Percentiles rank a stretch among this genome's conserved stretches.
Conservation (phyloP, 2,329 filamentous ascomycete genomes). For the Cadophora sp. region DNA sequence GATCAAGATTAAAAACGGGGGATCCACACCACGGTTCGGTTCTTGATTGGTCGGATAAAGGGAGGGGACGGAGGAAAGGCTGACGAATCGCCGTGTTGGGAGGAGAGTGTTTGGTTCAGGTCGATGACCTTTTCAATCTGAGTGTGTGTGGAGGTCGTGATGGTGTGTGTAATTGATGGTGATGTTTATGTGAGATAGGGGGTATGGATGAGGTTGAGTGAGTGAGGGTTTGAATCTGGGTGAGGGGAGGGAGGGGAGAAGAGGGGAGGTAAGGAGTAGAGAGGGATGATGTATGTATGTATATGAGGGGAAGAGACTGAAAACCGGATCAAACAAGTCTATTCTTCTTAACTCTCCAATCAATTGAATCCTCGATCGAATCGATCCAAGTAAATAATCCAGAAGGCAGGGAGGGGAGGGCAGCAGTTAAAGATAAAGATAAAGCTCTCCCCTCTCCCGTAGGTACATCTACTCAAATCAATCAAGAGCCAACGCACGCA, state of each 20-base stretch:
- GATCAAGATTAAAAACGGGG: constrained; percentile 8
- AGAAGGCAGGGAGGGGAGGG: too few relatives aligned
- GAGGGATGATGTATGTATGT: too few relatives aligned
- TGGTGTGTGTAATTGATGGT: background rate
- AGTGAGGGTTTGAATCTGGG: background rate
- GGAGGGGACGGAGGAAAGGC: background rate
- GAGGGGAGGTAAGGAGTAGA: too few relatives aligned
- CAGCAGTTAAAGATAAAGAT: too few relatives aligned
- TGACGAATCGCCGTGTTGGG: background rate
- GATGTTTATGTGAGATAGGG: background rate
- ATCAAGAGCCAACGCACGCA: too few relatives aligned
- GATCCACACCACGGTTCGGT: background rate
- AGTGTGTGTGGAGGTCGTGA: background rate
- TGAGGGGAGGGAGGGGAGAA: background rate
- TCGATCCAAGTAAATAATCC: too few relatives aligned
- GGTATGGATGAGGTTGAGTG: background rate
- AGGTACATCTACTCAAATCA: too few relatives aligned
- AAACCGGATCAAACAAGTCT: too few relatives aligned
- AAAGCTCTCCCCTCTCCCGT: too few relatives aligned
- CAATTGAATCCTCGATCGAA: too few relatives aligned
- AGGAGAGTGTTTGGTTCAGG: background rate
- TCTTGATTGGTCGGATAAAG: constrained; percentile 6
- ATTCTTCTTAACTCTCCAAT: too few relatives aligned
- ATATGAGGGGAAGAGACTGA: too few relatives aligned
- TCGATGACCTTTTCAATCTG: background rate